phyloP scores from a whole-genome alignment of 2,329 filamentous ascomycete species.

The Phyllosticta citriasiana region DNA sequence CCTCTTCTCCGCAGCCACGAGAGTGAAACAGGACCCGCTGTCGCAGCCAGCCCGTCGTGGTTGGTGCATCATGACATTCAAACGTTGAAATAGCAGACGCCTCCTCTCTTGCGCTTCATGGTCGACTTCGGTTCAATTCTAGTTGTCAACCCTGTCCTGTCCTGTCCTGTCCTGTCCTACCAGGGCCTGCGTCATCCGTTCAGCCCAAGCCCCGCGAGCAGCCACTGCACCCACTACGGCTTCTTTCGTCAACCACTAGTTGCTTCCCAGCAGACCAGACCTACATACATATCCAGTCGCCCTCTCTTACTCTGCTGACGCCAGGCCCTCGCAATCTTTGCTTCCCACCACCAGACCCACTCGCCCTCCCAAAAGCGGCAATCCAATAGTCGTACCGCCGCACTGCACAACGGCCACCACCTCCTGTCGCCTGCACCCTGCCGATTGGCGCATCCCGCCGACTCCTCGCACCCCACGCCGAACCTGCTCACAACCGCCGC shows the following conservation, averaged over 20 bases:
- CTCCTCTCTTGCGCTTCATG: background rate
- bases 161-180: background rate
- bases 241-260: background rate
- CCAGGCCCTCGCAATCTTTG: background rate
- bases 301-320: background rate
- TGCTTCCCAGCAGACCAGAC: background rate
- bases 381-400: slow-evolving; percentile 7
- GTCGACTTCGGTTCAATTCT: too few relatives aligned
- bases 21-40: slow-evolving; percentile 10
- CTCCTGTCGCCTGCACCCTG: slow-evolving; percentile 8
- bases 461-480: background rate
- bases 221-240: background rate
- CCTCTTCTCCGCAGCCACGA: slow-evolving; percentile 6
- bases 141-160: too few relatives aligned
- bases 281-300: slow-evolving; percentile 2
- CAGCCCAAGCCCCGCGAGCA: background rate
- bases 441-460: slow-evolving; percentile 5
- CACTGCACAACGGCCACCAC: slow-evolving; percentile 8
- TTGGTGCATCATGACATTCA: background rate
- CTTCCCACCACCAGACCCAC: slow-evolving; percentile 2
- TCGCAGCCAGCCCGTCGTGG: slow-evolving; percentile 6
- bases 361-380: slow-evolving; percentile 8
- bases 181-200: background rate
- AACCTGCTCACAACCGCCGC: background rate
- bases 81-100: slow-evolving; percentile 6